Evolutionary conservation across 108 stramenopile genomes (phyloP), one percentile per base, ranked within the genome.

Genomic region (Nitzschia sp.): DNA sequence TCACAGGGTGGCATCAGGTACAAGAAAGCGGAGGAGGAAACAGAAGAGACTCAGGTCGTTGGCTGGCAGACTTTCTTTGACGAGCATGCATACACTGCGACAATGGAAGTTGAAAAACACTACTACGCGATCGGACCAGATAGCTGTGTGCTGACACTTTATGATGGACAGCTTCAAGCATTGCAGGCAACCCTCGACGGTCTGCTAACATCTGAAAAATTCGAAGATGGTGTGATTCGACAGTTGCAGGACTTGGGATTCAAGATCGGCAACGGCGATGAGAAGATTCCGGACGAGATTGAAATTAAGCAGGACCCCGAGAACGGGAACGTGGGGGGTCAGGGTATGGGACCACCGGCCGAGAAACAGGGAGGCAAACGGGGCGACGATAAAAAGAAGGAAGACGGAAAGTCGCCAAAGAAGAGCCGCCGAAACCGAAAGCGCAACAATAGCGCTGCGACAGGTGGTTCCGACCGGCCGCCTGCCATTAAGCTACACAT

Each of bases 31-130:
- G 67, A 60, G 1, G 84, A 88, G 4, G 69, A 65, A 23, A 66
- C 65, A n/a, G 78, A 84, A 33, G 77, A 59, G 22, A 45, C 46
- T 26, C 59, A 55, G 28, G 58, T 47, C n/a, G 57, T 79, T 46
- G 93, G 93, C 19, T 94, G 93, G 93, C 84, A 91, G 72, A 69
- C 72, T 4, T 94, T 94, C 53, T 94, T 94, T 63, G 93, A 94
- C 33, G 58, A 75, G 4, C 71, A 86, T 66, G 93, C 87, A 9
- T 94, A 90, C 61, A 68, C 71, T 36, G 77, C 87, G 15, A 76
- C 93, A 2, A 86, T 91, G 86, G 93, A 89, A 77, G 84, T 91
- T 1, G 93, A 94, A 65, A 82, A 84, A 33, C 76, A 69, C 8
- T 94, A 88, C 59, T 94, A 90, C 66, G 75, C 93, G 2, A 78